Conservation (phyloP, 2,329 filamentous ascomycete species). For the Geoglossum cookeanum region DNA sequence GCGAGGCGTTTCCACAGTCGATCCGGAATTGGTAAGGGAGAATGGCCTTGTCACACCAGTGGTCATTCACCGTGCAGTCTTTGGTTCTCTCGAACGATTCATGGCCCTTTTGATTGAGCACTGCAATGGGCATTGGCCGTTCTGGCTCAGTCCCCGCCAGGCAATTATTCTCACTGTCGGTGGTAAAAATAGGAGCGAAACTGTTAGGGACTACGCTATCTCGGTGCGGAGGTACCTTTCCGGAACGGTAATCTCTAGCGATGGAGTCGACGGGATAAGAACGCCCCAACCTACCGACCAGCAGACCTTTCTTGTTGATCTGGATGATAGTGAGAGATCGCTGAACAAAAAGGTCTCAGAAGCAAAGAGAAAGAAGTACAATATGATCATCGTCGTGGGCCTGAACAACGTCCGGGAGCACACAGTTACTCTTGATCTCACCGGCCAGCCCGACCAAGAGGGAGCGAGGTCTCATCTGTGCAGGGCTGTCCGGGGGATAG, state of each 20-base stretch:
- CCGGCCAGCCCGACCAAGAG: constrained; percentile 22
- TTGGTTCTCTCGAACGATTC: constrained; percentile 68
- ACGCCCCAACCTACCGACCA: constrained; percentile 27
- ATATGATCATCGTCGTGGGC: constrained; percentile 55
- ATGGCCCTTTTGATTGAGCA: constrained; percentile 75
- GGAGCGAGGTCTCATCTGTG: neutral
- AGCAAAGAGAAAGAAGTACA: constrained; percentile 54
- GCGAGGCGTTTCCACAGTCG: constrained; percentile 28
- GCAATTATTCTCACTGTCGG: constrained; percentile 57
- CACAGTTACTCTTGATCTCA: constrained; percentile 29
- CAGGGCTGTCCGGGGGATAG: too few relatives aligned
- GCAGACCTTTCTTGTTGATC: constrained; percentile 49
- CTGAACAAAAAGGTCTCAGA: constrained; percentile 51
- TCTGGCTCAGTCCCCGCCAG: constrained; percentile 73
- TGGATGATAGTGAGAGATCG: constrained; percentile 44
- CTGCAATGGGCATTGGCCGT: constrained; percentile 63
- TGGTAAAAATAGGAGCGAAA: constrained; percentile 20
- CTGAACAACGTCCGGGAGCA: constrained; percentile 39
- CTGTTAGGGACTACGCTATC: constrained; percentile 31
- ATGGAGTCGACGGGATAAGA: constrained; percentile 14
- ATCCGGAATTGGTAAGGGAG: constrained; percentile 28
- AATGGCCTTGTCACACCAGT: constrained; percentile 50
- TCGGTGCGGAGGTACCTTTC: constrained; percentile 15
- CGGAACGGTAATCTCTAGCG: constrained; percentile 15
- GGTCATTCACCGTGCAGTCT: constrained; percentile 66